Base-by-base conservation (phyloP, 129 eudicot genomes). In the Artemisia annua region DNA sequence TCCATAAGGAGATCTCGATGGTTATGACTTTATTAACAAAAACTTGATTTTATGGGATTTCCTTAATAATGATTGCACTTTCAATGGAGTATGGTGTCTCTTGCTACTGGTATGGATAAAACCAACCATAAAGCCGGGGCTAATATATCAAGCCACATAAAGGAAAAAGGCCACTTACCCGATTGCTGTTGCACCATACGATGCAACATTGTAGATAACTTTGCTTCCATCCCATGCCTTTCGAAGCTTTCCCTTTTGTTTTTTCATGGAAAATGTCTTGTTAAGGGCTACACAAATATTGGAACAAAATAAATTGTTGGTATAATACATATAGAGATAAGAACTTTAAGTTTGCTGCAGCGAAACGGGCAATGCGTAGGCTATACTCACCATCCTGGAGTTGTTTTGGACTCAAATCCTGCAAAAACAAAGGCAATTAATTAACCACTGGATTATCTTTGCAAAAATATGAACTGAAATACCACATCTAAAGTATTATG, bases 211-310 rank as follows among this genome's bases (percentile, higher is more conserved):
- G 75, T 94, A 94, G 10, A 94, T 88, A 66, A 94, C 97, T 83
- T 90, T 90, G 85, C 92, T 94, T 75, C 98, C 98, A 69, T 94
- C 98, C 95, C 97, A 90, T 57, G 98, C 98, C 80, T 94, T 94
- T 22, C 97, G 91, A 68, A 94, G 86, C 85, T 87, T 94, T 56
- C 98, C 97, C 78, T 90, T 94, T 73, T 70, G 83, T 79, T 84
- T 94, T 70, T 90, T 94, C 67, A 83, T 13, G 64, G 97, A 87
- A 67, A 94, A 94, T 44, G 96, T 90, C 87, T 90, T 94, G 88
- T 96, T 72, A 75, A 94, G 87, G 71, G 98, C 98, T 94, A 67
- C 53, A 85, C 13, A 69, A 71, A 79, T 18, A 16, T 69, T 26
- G 64, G 20, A 17, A 62, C 39, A 53, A 77, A 15, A 70, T 60